phyloP scores from a whole-genome alignment of 2,329 filamentous ascomycete species.

The Fusarium dimerum region DNA sequence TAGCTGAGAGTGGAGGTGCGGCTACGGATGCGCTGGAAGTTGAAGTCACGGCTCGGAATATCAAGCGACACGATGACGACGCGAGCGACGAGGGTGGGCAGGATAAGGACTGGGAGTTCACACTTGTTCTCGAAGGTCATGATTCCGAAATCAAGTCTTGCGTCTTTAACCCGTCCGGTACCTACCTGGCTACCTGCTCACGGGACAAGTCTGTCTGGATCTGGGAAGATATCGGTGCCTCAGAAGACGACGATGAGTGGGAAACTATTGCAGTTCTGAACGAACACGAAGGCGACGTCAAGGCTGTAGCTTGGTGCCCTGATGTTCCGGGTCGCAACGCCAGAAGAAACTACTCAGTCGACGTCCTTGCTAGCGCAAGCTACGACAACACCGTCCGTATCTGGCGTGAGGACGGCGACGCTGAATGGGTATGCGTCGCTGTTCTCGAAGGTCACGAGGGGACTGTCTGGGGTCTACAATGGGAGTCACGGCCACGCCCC shows the following conservation, averaged over 20 bases:
- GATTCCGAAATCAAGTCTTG: constrained; percentile 90
- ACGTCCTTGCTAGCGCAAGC: constrained; percentile 84
- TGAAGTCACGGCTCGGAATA: constrained; percentile 39
- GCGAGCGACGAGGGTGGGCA: constrained; percentile 51
- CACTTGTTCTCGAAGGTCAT: constrained; percentile 89
- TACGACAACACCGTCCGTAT: constrained; percentile 91
- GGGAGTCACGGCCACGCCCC: constrained; percentile 51
- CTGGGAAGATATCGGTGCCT: constrained; percentile 83
- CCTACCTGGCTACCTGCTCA: constrained; percentile 84
- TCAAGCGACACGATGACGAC: constrained; percentile 21
- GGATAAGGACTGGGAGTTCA: constrained; percentile 88
- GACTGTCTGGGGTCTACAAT: constrained; percentile 90
- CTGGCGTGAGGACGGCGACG: constrained; percentile 86
- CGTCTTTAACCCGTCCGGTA: constrained; percentile 71
- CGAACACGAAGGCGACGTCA: constrained; percentile 95
- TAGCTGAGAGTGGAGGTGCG: constrained; percentile 26
- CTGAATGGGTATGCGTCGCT: constrained; percentile 88
- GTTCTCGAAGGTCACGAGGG: constrained; percentile 77
- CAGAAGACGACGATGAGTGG: constrained; percentile 86
- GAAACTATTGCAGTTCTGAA: constrained; percentile 94
- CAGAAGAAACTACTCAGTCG: constrained; percentile 54
- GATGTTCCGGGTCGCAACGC: constrained; percentile 54
- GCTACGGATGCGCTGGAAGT: constrained; percentile 41
- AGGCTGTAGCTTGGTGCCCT: constrained; percentile 90
- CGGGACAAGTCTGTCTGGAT: constrained; percentile 97